A percentile compares a stretch with the other conserved stretches of the same genome.
Evolutionary conservation across 805 yeast genomes (phyloP).

Genomic region (Wickerhamomyces chambardii): DNA sequence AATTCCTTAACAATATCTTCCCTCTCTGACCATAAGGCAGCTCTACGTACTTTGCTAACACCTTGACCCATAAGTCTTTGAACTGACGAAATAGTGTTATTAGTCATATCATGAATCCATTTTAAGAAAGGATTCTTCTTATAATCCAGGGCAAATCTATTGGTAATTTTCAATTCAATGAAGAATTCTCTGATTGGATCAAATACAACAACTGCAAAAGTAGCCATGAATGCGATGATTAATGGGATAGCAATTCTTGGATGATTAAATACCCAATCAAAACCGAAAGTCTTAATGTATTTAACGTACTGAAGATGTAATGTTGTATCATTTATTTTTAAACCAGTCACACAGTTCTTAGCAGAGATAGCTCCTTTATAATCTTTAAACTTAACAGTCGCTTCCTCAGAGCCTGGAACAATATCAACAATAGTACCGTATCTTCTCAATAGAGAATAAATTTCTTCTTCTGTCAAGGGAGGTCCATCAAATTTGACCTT

Average conservation of each 20-base stretch:
- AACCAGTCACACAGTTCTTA: constrained; percentile 83
- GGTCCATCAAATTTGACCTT: constrained; percentile 72
- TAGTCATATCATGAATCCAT: constrained; percentile 22
- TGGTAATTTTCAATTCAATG: constrained; percentile 65
- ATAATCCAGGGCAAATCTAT: constrained; percentile 41
- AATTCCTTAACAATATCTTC: constrained; percentile 58
- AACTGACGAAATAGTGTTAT: constrained; percentile 24
- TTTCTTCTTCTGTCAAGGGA: constrained; percentile 66
- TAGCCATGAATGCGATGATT: constrained; percentile 69
- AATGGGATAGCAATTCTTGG: constrained; percentile 79
- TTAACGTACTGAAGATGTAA: constrained; percentile 71
- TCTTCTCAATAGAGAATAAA: constrained; percentile 75
- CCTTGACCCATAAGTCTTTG: constrained; percentile 23
- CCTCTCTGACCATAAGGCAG: constrained; percentile 61
- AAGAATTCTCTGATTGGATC: constrained; percentile 88
- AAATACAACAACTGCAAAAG: constrained; percentile 75
- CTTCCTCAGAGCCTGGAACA: constrained; percentile 38
- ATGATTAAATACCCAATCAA: constrained; percentile 59
- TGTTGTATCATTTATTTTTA: constrained; percentile 50
- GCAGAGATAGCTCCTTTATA: constrained; percentile 75
- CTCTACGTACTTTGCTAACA: constrained; percentile 16
- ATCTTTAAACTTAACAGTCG: constrained; percentile 44
- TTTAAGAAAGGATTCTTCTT: constrained; percentile 29
- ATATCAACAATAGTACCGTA: constrained; percentile 83
- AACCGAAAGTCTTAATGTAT: constrained; percentile 41